A percentile compares a stretch with the other conserved stretches of the same genome.
Evolutionary conservation across 305 asterid genomes (phyloP).

Genomic region (Fraxinus angustifolia): DNA sequence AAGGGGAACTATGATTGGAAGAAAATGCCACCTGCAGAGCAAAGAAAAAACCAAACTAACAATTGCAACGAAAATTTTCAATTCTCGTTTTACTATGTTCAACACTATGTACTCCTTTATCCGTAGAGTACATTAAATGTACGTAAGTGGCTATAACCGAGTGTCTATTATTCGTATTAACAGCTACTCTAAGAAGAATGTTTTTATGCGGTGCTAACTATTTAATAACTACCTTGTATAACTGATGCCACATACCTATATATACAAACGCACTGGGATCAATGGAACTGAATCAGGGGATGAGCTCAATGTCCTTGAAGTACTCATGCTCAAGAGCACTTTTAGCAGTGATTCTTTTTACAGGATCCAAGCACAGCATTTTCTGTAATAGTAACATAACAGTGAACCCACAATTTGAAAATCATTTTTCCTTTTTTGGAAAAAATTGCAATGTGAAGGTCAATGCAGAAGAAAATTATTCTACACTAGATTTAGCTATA

Average conservation of each 20-base stretch:
- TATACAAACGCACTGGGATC: conserved; percentile 46
- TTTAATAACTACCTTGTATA: not conserved
- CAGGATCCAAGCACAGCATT: conserved; percentile 87
- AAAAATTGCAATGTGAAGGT: not conserved
- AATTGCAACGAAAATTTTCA: not conserved
- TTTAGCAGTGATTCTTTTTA: conserved; percentile 81
- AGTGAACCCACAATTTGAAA: conserved; percentile 10
- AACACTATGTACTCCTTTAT: not conserved
- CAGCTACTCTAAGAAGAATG: not conserved
- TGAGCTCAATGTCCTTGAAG: conserved; percentile 71
- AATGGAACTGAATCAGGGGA: conserved; percentile 44
- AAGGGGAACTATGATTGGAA: conserved; percentile 27
- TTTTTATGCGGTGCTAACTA: not conserved
- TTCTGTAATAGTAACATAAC: conserved; percentile 43
- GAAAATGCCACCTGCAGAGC: conserved; percentile 22
- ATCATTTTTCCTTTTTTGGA: not conserved
- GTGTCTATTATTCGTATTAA: not conserved
- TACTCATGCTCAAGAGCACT: conserved; percentile 88
- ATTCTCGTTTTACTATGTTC: not conserved
- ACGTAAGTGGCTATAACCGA: not conserved
- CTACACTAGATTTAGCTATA: not conserved
- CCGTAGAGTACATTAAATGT: too few species aligned
- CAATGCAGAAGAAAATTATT: not conserved
- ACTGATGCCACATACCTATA: conserved; percentile 41
- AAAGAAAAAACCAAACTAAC: conserved; percentile 9